Percentiles rank a stretch among this genome's conserved stretches.
Conservation (phyloP, 2,329 filamentous ascomycete genomes). For the Colletotrichum costaricense region DNA sequence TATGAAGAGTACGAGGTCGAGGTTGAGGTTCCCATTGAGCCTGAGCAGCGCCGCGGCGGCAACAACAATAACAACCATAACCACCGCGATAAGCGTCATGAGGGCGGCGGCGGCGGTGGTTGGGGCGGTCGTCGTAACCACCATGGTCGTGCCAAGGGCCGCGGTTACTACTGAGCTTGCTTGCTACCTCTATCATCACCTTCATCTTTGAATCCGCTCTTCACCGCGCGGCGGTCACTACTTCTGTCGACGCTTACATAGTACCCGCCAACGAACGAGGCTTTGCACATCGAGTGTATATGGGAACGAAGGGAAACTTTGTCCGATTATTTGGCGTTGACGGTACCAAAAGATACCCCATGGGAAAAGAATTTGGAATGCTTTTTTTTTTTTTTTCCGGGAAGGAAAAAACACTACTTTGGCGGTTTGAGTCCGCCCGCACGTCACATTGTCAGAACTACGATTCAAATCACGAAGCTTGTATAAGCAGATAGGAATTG, state of each 20-base stretch:
- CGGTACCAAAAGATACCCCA: constrained; percentile 28
- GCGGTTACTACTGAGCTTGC: constrained; percentile 26
- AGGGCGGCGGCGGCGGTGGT: constrained; percentile 1
- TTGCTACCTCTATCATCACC: neutral
- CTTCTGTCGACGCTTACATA: neutral
- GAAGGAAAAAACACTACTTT: neutral
- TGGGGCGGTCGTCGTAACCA: constrained; percentile 19
- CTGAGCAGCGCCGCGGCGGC: constrained; percentile 36
- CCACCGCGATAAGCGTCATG: constrained; percentile 24
- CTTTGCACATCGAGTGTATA: neutral
- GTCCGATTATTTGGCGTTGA: constrained; percentile 29
- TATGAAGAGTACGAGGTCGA: constrained; percentile 84
- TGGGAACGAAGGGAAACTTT: neutral
- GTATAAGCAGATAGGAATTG: neutral
- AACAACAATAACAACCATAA: constrained; percentile 2
- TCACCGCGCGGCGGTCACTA: too few relatives aligned
- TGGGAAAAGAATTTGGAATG: constrained; percentile 22
- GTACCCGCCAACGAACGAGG: neutral
- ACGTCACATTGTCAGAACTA: neutral
- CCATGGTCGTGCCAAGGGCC: constrained; percentile 20
- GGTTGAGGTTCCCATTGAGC: constrained; percentile 71
- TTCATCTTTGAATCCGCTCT: neutral
- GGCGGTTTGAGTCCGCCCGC: neutral
- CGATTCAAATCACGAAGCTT: neutral
- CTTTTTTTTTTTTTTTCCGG: neutral